Percentiles rank a stretch among this genome's conserved stretches.
These are phyloP conservation scores for Mucor racemosus DNA, from an alignment of 371 early-diverging fungal genomes.

Conservation along the genomic window DNA sequence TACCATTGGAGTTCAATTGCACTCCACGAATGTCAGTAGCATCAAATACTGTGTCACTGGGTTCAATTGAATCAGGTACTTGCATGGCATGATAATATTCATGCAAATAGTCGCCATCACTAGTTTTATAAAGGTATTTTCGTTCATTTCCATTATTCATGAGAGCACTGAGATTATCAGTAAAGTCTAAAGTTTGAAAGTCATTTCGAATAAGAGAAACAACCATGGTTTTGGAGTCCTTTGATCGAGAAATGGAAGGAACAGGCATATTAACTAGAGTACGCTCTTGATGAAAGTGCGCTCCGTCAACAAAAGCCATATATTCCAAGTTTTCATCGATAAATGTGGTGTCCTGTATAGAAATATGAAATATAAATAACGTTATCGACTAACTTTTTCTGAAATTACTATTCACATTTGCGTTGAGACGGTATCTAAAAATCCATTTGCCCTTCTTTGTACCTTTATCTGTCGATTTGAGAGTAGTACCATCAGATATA, in stretches of 20 bases:
- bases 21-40: conserved; percentile 33
- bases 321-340: conserved; percentile 39
- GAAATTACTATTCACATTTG: neutral
- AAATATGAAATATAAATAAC: neutral
- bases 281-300: conserved; percentile 44
- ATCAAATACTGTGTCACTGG: conserved; percentile 11
- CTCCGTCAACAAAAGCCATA: conserved; percentile 48
- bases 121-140: conserved; percentile 25
- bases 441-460: conserved; percentile 19
- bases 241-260: conserved; percentile 33
- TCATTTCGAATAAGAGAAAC: conserved; percentile 29
- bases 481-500: conserved; percentile 28
- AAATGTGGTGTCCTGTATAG: conserved; percentile 23
- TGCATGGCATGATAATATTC: conserved; percentile 36
- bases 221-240: conserved; percentile 37
- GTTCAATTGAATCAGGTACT: conserved; percentile 13
- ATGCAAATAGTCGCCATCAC: conserved; percentile 14
- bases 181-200: conserved; percentile 45
- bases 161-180: conserved; percentile 29
- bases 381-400: neutral
- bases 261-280: conserved; percentile 37
- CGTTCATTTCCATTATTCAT: conserved; percentile 19
- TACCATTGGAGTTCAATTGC: conserved; percentile 35
- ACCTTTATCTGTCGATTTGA: neutral
- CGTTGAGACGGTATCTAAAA: conserved; percentile 10